Conservation (phyloP, 2,329 filamentous ascomycete species). For the Verticillium dahliae region DNA sequence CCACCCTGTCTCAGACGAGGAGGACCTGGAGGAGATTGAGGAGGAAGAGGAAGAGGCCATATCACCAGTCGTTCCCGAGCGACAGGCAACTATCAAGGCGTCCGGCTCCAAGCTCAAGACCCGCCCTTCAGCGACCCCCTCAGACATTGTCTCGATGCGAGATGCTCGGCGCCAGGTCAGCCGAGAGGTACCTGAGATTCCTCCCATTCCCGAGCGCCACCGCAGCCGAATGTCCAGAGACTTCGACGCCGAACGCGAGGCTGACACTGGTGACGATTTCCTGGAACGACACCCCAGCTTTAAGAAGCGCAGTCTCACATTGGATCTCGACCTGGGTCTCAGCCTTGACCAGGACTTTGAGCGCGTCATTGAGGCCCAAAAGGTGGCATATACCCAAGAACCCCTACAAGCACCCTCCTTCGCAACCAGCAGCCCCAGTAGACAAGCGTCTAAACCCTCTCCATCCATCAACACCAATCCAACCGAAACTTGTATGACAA, state of each 20-base stretch:
- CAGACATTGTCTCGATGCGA: slow-evolving; percentile 78
- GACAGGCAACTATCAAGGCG: slow-evolving; percentile 81
- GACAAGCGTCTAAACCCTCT: slow-evolving; percentile 37
- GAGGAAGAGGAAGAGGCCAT: slow-evolving; percentile 32
- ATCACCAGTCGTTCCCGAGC: slow-evolving; percentile 68
- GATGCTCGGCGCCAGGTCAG: slow-evolving; percentile 81
- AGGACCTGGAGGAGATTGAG: slow-evolving; percentile 23
- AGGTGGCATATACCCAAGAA: slow-evolving; percentile 60
- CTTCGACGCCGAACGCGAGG: slow-evolving; percentile 30
- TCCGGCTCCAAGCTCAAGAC: slow-evolving; percentile 84
- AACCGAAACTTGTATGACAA: slow-evolving; percentile 13
- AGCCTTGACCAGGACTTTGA: slow-evolving; percentile 92
- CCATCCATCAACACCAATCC: slow-evolving; percentile 9
- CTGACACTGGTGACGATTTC: slow-evolving; percentile 32
- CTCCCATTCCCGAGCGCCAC: slow-evolving; percentile 56
- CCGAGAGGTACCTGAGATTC: slow-evolving; percentile 57
- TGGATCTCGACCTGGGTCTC: slow-evolving; percentile 76
- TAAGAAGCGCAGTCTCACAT: slow-evolving; percentile 74
- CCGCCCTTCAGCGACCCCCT: slow-evolving; percentile 77
- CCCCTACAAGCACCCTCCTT: slow-evolving; percentile 9
- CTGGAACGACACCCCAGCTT: slow-evolving; percentile 64
- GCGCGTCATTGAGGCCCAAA: slow-evolving; percentile 90
- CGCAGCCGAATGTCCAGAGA: slow-evolving; percentile 47
- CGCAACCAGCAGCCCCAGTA: slow-evolving; percentile 21
- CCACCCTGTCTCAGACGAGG: slow-evolving; percentile 52